Conservation (phyloP, 257 asterid species). For the Fraxinus excelsior region DNA sequence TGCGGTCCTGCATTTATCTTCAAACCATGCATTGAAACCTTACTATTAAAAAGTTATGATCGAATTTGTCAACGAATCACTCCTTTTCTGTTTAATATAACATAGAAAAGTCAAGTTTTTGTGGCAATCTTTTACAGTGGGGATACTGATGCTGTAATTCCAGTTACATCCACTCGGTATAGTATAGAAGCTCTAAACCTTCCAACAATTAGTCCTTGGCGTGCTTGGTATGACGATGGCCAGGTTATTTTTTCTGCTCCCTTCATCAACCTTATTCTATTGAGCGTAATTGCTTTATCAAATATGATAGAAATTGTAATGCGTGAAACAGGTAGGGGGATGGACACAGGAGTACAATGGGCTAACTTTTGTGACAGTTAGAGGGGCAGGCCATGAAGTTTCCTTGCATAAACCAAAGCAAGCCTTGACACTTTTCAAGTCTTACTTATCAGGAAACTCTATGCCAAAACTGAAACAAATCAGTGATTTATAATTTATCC, state of each 20-base stretch:
- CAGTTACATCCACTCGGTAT: conserved; percentile 92
- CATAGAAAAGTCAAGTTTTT: background rate
- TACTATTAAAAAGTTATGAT: background rate
- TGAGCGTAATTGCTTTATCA: background rate
- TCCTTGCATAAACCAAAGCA: conserved; percentile 79
- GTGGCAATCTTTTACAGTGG: conserved; percentile 55
- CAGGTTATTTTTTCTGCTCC: conserved; percentile 55
- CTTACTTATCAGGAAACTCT: conserved; percentile 63
- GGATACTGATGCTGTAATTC: conserved; percentile 88
- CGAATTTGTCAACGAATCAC: background rate
- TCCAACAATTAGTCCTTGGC: conserved; percentile 67
- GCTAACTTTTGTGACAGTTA: conserved; percentile 70
- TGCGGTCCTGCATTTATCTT: background rate
- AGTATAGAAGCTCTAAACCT: conserved; percentile 74
- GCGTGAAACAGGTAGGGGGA: conserved; percentile 72
- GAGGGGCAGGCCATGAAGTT: conserved; percentile 98
- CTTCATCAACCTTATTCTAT: background rate
- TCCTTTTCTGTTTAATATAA: background rate
- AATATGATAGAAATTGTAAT: background rate
- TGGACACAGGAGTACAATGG: conserved; percentile 90
- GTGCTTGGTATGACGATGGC: conserved; percentile 87
- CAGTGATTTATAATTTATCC: conserved; percentile 37
- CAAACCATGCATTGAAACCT: background rate
- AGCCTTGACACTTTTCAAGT: conserved; percentile 65
- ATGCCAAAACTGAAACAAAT: conserved; percentile 55